Percentiles rank a stretch among this genome's conserved stretches.
Evolutionary conservation across 2,329 filamentous ascomycete species (phyloP).

Genomic region (Phyllosticta citriasiana): DNA sequence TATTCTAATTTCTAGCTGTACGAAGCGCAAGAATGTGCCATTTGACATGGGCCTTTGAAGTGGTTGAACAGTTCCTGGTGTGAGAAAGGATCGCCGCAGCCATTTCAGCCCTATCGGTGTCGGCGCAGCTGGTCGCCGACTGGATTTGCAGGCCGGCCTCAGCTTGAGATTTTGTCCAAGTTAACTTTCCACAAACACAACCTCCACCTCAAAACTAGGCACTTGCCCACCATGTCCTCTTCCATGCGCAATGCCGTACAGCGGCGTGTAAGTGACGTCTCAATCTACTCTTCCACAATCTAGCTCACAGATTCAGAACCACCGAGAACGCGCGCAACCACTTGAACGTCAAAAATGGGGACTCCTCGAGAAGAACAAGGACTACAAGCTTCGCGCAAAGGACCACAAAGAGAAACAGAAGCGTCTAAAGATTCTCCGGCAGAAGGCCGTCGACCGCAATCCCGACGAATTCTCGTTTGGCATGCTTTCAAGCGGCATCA

Average conservation of each 20-base stretch:
- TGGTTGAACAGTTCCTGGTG: not conserved
- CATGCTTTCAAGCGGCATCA: conserved; percentile 47
- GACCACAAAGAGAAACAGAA: conserved; percentile 54
- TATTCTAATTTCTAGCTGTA: too few species aligned
- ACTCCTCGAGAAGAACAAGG: conserved; percentile 91
- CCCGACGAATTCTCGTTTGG: conserved; percentile 58
- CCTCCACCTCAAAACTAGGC: not conserved
- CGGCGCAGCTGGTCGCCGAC: not conserved
- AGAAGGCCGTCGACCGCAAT: conserved; percentile 52
- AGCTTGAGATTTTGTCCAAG: not conserved
- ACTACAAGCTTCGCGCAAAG: conserved; percentile 55
- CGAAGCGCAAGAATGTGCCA: not conserved
- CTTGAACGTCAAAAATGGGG: conserved; percentile 76
- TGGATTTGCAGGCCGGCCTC: not conserved
- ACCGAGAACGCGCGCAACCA: conserved; percentile 84
- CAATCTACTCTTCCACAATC: not conserved
- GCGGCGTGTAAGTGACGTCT: conserved; percentile 4
- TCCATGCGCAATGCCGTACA: conserved; percentile 23
- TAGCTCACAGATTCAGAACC: conserved; percentile 56
- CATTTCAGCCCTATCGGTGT: not conserved
- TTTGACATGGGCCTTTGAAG: not conserved
- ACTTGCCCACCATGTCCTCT: conserved; percentile 7
- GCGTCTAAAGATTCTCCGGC: conserved; percentile 47
- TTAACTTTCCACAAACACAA: not conserved
- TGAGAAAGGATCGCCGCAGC: not conserved